Evolutionary conservation across 345 rosid species (phyloP), one percentile per base, ranked within the genome.

Genomic region (Rhizophora mangle): DNA sequence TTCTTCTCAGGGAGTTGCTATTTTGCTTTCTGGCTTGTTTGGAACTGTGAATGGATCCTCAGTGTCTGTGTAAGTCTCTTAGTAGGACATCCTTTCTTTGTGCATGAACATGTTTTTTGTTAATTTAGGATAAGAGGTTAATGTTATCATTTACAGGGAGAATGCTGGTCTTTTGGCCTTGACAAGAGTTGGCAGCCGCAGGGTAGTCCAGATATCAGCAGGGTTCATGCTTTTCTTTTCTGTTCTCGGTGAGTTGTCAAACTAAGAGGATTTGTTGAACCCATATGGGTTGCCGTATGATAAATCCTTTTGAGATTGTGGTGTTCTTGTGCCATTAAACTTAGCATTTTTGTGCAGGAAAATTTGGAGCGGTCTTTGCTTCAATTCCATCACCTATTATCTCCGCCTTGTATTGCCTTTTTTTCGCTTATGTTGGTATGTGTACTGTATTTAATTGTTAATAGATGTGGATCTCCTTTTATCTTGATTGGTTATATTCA

Each of bases 171-270:
- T 95, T 64, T 74, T 95, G 81, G 99, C 87, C 62, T 80, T 95
- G 75, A 95, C 99, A 32, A 81, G 80, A 76, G 89, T 95, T 74
- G 99, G 97, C 63, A 95, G 99, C 78, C 76, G 99, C 37, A 89
- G 97, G 76, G 96, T 92, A 81, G 97, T 92, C 63, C 93, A 92
- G 81, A 90, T 95, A 73, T 82, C 99, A 8, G 97, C 99, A 67
- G 97, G 96, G 57, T 95, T 95, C 83, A 92, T 95, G 99, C 82
- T 95, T 71, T 95, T 95, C 84, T 95, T 95, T 85, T 92, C 99
- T 13, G 72, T 95, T 81, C 93, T 95, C 31, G 99, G 97, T 87
- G 78, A 63, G 86, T 62, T 62, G 16, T 70, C 69, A 63, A 43
- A 57, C 30, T 16, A 11, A 56, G 47, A 67, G 67, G 36, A 54